These are phyloP conservation scores for Aspergillus olivimuriae DNA, from an alignment of 495 filamentous ascomycete genomes.

Conservation along the genomic window DNA sequence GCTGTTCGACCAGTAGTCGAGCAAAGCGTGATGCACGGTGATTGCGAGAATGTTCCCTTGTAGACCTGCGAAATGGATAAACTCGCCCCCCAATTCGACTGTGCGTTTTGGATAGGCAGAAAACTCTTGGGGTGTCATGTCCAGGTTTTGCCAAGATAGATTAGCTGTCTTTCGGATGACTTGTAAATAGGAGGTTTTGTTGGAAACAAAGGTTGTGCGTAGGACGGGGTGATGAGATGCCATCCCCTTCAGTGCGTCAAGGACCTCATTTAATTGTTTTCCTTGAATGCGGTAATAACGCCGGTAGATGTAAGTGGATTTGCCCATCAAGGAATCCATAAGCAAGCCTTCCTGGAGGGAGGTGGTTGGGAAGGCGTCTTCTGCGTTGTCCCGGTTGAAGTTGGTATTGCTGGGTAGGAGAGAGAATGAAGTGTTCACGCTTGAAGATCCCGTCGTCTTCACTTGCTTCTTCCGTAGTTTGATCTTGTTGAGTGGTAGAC, in stretches of 20 bases:
- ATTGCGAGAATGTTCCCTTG: conserved; percentile 46
- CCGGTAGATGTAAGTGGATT: too few species aligned
- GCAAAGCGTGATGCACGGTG: conserved; percentile 58
- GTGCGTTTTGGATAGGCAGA: too few species aligned
- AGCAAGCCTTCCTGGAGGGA: conserved; percentile 44
- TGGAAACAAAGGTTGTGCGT: too few species aligned
- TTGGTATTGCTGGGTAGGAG: background rate
- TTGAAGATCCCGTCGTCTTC: conserved; percentile 3
- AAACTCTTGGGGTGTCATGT: too few species aligned
- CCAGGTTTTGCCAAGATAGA: too few species aligned
- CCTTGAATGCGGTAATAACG: too few species aligned
- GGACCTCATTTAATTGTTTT: too few species aligned
- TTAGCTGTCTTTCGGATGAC: too few species aligned
- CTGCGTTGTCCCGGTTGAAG: conserved; percentile 22
- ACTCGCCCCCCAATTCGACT: conserved; percentile 44
- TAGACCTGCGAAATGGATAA: conserved; percentile 46
- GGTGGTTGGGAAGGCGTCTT: conserved; percentile 42
- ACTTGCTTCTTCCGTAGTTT: conserved; percentile 16
- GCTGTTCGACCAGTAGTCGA: conserved; percentile 52
- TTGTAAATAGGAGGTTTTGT: too few species aligned
- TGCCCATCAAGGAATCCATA: too few species aligned
- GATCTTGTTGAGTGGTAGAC: conserved; percentile 16
- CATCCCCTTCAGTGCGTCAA: too few species aligned
- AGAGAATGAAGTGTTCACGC: conserved; percentile 3
- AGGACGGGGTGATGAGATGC: too few species aligned